Evolutionary conservation across 169 alveolate species (phyloP).

Genomic region (Cryptosporidium baileyi): DNA sequence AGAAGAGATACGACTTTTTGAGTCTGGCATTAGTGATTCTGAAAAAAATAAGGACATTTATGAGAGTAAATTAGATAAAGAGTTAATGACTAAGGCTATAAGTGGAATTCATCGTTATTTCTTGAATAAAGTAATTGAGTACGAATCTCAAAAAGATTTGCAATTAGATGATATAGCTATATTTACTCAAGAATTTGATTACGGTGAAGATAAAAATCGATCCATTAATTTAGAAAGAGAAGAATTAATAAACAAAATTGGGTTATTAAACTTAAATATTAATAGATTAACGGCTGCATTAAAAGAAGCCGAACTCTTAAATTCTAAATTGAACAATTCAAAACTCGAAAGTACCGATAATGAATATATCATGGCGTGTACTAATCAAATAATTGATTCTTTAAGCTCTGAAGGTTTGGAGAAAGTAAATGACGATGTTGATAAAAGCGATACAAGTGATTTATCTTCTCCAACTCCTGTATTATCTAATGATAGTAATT

Average conservation of each 20-base stretch:
- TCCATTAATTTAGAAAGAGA: constrained; percentile 46
- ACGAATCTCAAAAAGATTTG: constrained; percentile 18
- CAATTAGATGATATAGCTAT: constrained; percentile 1
- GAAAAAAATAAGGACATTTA: not conserved
- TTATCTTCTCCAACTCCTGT: not conserved
- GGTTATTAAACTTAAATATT: constrained; percentile 36
- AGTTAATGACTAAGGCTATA: constrained; percentile 20
- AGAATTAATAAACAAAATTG: constrained; percentile 33
- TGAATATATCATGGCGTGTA: constrained; percentile 3
- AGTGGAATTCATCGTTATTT: constrained; percentile 45
- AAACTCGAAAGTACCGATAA: not conserved
- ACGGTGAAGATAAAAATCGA: constrained; percentile 1
- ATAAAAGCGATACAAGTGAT: not conserved
- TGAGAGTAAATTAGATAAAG: not conserved
- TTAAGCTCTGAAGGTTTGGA: not conserved
- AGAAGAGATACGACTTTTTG: constrained; percentile 22
- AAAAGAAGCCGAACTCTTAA: constrained; percentile 30
- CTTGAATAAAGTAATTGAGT: constrained; percentile 27
- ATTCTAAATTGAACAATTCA: not conserved
- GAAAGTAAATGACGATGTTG: constrained; percentile 6
- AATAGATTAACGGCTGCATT: constrained; percentile 20
- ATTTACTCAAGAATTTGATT: not conserved
- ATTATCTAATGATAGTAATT: not conserved
- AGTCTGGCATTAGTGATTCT: not conserved
- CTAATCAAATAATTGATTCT: not conserved